phyloP scores from a whole-genome alignment of 257 asterid species.

The Gentiana macrophylla region DNA sequence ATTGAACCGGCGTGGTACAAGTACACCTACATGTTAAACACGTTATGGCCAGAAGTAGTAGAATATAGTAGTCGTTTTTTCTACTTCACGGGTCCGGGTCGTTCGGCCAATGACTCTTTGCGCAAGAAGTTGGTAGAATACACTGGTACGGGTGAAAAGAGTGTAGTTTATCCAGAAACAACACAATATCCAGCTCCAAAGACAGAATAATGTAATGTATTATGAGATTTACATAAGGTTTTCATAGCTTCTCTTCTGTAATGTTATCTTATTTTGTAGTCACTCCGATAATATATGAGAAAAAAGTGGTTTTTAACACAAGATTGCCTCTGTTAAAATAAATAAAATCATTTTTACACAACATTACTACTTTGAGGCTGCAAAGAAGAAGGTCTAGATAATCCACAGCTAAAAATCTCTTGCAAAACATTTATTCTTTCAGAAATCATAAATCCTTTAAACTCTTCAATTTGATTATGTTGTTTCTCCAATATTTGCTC shows the following conservation, averaged over 20 bases:
- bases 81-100: conserved; percentile 7
- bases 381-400: conserved; percentile 14
- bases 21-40: conserved; percentile 20
- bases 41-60: conserved; percentile 18
- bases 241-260: too few species aligned
- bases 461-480: conserved; percentile 32
- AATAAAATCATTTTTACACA: too few species aligned
- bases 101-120: conserved; percentile 6
- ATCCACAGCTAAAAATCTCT: conserved; percentile 37
- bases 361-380: too few species aligned
- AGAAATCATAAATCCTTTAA: conserved; percentile 39
- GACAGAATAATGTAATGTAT: conserved; percentile 1
- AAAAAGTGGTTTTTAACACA: too few species aligned
- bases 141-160: conserved; percentile 12
- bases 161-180: conserved; percentile 17
- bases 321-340: too few species aligned
- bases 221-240: too few species aligned
- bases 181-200: conserved; percentile 9
- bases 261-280: too few species aligned
- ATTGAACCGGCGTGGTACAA: conserved; percentile 30
- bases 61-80: conserved; percentile 16
- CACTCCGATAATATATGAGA: too few species aligned
- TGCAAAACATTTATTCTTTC: conserved; percentile 49
- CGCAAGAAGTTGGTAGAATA: conserved; percentile 23
- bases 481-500: conserved; percentile 57